These are phyloP conservation scores for Yarrowia porcina DNA, from an alignment of 805 yeast species.

Conservation along the genomic window DNA sequence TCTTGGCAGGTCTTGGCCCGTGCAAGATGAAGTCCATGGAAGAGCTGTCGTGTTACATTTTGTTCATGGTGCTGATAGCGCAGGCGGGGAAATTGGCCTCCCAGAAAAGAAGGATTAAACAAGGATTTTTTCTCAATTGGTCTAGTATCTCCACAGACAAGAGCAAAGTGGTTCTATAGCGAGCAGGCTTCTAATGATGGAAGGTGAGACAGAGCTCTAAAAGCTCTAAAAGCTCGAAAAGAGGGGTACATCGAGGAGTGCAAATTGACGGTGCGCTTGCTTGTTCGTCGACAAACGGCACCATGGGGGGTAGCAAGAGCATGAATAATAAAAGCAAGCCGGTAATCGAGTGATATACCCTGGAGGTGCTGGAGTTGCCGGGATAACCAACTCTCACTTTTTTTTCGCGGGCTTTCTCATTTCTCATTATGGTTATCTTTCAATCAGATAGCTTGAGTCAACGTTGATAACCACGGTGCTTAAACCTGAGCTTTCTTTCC, in stretches of 20 bases:
- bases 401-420: too few relatives aligned
- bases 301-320: not conserved
- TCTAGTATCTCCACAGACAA: not conserved
- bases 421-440: conserved; percentile 12
- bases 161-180: not conserved
- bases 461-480: not conserved
- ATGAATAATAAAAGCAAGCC: not conserved
- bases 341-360: not conserved
- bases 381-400: conserved; percentile 1
- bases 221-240: not conserved
- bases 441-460: not conserved
- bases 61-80: not conserved
- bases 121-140: not conserved
- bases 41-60: not conserved
- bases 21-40: not conserved
- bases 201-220: not conserved
- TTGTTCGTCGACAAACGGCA: not conserved
- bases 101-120: not conserved
- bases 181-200: not conserved
- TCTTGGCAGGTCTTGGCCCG: not conserved
- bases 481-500: not conserved
- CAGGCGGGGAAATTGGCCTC: not conserved
- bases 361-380: not conserved
- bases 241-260: not conserved
- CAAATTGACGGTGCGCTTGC: not conserved